These are phyloP conservation scores for Rhinocladiella similis DNA, from an alignment of 2,329 filamentous ascomycete species.

Conservation along the genomic window DNA sequence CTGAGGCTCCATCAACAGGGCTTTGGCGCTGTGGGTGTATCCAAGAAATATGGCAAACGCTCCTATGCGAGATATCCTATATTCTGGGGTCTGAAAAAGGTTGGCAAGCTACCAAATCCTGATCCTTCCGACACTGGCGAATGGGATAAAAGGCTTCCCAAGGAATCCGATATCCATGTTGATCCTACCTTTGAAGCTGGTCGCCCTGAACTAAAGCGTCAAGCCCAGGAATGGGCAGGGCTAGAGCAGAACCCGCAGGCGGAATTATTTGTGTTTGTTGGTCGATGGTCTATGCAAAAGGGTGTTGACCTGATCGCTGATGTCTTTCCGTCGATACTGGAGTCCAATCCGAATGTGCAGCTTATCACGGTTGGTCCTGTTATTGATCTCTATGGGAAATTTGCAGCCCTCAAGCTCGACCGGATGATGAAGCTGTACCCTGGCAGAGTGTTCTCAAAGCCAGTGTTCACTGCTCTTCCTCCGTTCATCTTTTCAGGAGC, in stretches of 20 bases:
- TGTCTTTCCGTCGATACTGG: conserved; percentile 63
- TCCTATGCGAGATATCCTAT: conserved; percentile 68
- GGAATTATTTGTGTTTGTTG: conserved; percentile 68
- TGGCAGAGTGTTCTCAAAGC: conserved; percentile 66
- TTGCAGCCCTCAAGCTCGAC: conserved; percentile 65
- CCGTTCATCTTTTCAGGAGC: conserved; percentile 67
- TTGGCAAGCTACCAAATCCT: conserved; percentile 65
- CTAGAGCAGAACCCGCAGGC: conserved; percentile 62
- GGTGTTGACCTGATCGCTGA: conserved; percentile 69
- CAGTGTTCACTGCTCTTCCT: conserved; percentile 67
- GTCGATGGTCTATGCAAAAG: conserved; percentile 69
- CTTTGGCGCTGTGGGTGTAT: conserved; percentile 68
- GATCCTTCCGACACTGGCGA: conserved; percentile 65
- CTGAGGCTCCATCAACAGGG: conserved; percentile 67
- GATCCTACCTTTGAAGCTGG: conserved; percentile 57
- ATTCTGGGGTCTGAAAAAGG: conserved; percentile 65
- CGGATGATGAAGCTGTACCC: conserved; percentile 67
- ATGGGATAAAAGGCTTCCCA: conserved; percentile 57
- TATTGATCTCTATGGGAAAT: conserved; percentile 68
- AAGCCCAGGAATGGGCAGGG: conserved; percentile 68
- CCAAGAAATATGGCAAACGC: conserved; percentile 67
- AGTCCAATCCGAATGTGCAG: conserved; percentile 60
- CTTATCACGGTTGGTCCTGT: conserved; percentile 65
- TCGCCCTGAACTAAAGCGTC: conserved; percentile 55
- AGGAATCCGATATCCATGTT: conserved; percentile 51